These are phyloP conservation scores for Ganoderma sp. DNA, from an alignment of 1,284 basidiomycete species.

Conservation along the genomic window DNA sequence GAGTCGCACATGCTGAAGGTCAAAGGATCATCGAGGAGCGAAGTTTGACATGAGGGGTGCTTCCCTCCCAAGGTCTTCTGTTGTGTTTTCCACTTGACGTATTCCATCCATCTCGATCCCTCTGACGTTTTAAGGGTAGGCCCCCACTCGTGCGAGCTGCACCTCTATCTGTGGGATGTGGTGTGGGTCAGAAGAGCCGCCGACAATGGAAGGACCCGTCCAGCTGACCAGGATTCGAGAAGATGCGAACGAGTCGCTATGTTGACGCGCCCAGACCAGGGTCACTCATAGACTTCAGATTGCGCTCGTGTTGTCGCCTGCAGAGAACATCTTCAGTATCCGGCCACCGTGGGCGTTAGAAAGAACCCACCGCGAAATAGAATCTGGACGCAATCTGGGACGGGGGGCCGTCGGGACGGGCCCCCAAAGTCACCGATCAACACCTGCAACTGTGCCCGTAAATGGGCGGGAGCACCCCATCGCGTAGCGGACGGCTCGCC, in stretches of 20 bases:
- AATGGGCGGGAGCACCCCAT: not conserved
- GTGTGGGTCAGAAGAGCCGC: not conserved
- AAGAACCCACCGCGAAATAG: not conserved
- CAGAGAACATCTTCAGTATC: not conserved
- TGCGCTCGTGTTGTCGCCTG: not conserved
- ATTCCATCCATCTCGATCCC: conserved; percentile 16
- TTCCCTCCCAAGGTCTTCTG: conserved; percentile 1
- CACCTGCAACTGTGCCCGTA: conserved; percentile 2
- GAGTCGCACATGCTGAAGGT: conserved; percentile 1
- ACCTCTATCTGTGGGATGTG: conserved; percentile 16
- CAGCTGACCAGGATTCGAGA: conserved; percentile 12
- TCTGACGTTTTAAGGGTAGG: not conserved
- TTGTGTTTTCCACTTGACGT: conserved; percentile 10
- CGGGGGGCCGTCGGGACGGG: conserved; percentile 21
- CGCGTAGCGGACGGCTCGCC: not conserved
- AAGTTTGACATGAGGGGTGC: conserved; percentile 9
- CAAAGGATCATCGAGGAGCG: conserved; percentile 1
- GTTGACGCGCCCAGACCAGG: not conserved
- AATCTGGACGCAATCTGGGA: not conserved
- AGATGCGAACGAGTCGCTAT: not conserved
- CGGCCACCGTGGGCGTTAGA: not conserved
- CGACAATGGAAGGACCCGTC: not conserved
- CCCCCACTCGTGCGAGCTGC: conserved; percentile 16
- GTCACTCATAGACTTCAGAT: not conserved
- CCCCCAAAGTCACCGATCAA: conserved; percentile 5